Evolutionary conservation across 768 basidiomycete species (phyloP).

Genomic region (Thelephora ganbajun): DNA sequence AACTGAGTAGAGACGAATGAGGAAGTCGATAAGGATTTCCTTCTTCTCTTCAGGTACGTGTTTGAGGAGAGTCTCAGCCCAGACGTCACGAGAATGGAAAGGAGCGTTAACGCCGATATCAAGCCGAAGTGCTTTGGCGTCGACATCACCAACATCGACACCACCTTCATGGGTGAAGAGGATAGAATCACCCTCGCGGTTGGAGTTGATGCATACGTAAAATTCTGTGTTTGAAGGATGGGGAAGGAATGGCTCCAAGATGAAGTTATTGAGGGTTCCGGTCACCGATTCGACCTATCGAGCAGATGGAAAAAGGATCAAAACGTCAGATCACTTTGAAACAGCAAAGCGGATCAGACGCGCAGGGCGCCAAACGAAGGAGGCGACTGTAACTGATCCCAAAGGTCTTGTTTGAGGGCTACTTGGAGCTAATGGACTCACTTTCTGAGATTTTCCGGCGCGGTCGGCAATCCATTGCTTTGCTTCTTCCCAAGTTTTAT

Average conservation of each 20-base stretch:
- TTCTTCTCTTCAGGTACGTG: constrained; percentile 79
- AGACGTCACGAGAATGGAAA: constrained; percentile 74
- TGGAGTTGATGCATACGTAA: constrained; percentile 96
- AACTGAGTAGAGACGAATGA: constrained; percentile 88
- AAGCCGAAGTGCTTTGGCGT: constrained; percentile 89
- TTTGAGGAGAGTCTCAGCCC: constrained; percentile 64
- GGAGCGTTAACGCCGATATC: constrained; percentile 58
- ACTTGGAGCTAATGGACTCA: constrained; percentile 20
- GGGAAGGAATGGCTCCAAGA: constrained; percentile 97
- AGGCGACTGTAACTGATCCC: constrained; percentile 9
- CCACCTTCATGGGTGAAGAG: constrained; percentile 99
- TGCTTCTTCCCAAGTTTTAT: constrained; percentile 85
- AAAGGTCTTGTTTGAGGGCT: neutral
- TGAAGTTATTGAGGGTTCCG: constrained; percentile 95
- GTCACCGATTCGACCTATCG: constrained; percentile 79
- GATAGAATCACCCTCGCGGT: constrained; percentile 87
- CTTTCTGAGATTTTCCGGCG: constrained; percentile 89
- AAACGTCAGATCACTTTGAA: constrained; percentile 2
- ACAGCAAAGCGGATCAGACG: constrained; percentile 1
- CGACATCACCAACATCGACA: constrained; percentile 97
- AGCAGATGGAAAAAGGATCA: constrained; percentile 9
- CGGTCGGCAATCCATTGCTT: constrained; percentile 76
- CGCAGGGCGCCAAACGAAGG: neutral
- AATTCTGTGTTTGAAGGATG: constrained; percentile 90
- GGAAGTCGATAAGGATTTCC: constrained; percentile 88